Base-by-base conservation (phyloP, 345 rosid species). In the Rhizophora mangle region DNA sequence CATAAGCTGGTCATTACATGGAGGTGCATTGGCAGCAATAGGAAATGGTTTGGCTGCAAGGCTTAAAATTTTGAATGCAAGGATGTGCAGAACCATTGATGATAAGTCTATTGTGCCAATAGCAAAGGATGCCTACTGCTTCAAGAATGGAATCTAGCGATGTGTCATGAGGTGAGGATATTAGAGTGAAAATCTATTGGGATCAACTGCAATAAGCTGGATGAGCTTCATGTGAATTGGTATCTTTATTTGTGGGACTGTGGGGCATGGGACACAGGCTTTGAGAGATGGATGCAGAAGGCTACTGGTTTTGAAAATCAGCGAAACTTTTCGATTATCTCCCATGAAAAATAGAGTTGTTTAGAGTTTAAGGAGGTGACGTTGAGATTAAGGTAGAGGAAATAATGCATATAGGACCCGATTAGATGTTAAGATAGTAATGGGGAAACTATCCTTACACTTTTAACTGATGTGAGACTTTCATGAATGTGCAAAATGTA, bases 161-260 rank as follows among this genome's bases (percentile, higher is more conserved):
- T 83, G 65, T 86, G 97, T 74, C 88, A 83, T 37, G 85, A 74
- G 59, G 82, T 88, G 16, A 77, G 66, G 69, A 55, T 86, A 72
- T 37, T 61, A 13, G 96, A 96, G 37, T 89, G 95, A 97, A 75
- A 78, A 58, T 81, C 88, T 4, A 67, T 89, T 15, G 86, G 89
- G 66, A 36, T 62, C 31, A 73, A 71, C 74, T 94, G 97, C 82
- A 52, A 72, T 49, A 82, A 70, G 69, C 72, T 86, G 73, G 72
- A 86, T 84, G 84, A 49, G 69, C 96, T 94, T 29, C 88, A 86
- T 65, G 96, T 85, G 81, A 86, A 85, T 74, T 87, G 88, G 7
- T 89, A 90, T 62, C 68, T 83, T 60, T 84, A 87, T 75, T 63
- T 86, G 15, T 88, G 92, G 67, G 81, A 87, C 60, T 71, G 37